Base-by-base conservation (phyloP, 139 green algal genomes). In the Limnomonas spitsbergensis region DNA sequence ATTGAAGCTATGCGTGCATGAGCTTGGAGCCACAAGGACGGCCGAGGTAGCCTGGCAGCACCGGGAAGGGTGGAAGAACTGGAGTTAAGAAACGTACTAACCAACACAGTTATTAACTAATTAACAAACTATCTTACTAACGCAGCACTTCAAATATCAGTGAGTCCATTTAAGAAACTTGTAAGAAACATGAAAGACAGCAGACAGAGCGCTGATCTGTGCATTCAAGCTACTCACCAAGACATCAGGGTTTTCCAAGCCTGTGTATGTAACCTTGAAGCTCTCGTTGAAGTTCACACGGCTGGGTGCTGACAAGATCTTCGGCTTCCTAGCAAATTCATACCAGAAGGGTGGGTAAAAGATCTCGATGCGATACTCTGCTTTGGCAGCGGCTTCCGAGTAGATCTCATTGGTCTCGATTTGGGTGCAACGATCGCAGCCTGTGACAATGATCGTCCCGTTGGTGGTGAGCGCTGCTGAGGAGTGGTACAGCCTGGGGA, bases 401-500 rank as follows among this genome's bases (percentile, higher is more conserved):
- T 73, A 80, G 1, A 53, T 32, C 35, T 61, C 40, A 40, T 76
- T 52, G 3, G n/a, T 52, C 39, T 40, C 75, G 52, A 79, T 80
- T 4, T 72, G 29, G 76, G 75, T 74, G 71, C 82, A 87, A 0
- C 82, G 75, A 39, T 87, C 82, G 40, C 82, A 87, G 2, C 82
- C 82, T 0, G 38, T 61, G 9, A 87, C 61, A 2, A 87, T 34
- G 2, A 87, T 34, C 0, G 82, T 80, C 26, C 82, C 82, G 52
- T 87, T 77, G 27, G 70, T 78, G 34, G 82, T 87, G 32, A 87
- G 76, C 0, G 47, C 47, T 0, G 56, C 66, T 0, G 79, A 80
- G 32, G 61, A 79, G 76, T 87, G 82, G 53, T 83, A 81, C 68
- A 86, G 66, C 35, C 82, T 77, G 6, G 76, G 71, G 38, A 87